Base-by-base conservation (phyloP, 2,329 filamentous ascomycete species). In the Ophiosphaerella korrae region DNA sequence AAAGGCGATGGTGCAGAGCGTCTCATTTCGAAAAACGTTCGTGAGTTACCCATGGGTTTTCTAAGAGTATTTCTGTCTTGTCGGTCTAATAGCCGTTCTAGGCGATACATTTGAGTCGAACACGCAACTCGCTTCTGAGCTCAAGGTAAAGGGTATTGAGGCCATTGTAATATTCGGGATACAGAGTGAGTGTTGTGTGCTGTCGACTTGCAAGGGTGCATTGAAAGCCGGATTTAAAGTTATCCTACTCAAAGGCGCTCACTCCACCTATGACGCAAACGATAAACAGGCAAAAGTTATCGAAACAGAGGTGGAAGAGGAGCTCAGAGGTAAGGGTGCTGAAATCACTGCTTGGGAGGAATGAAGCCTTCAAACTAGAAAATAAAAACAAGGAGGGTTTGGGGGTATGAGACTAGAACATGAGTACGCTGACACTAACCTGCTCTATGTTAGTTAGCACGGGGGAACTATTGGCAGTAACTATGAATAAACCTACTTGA, bases 111-210 rank as follows among this genome's bases (percentile, higher is more conserved):
- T 55, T 9, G 12, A 16, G 3, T 52, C 53, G 6, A 53, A 56
- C 24, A 46, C 49, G 3, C 14, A 24, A 7, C 43, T 56, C 1
- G 43, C 53, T 1, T 40, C 26, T 16, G 18, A 50, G n/a, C 48
- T 55, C 5, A 42, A 31, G 23, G 32, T 18, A 3, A 18, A 42
- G 1, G 33, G 18, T 41, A 31, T 58, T 31, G 21, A 44, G 3
- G 49, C 52, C 2, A 42, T 58, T 3, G 44, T 55, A 5, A 43
- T 44, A 2, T 58, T 52, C 33, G 55, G 55, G 1, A 55, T 58
- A 16, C 55, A 58, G 18, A 58, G 55, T 29, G 55, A 58, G 45
- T 55, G 55, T 31, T 58, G 55, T 5, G 55, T 58, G 3, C 46
- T 50, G 16, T 50, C 45, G 4, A 58, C 55, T 3, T 58, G 45